Evolutionary conservation across 805 yeast species (phyloP).

Genomic region (Candida vaughaniae): DNA sequence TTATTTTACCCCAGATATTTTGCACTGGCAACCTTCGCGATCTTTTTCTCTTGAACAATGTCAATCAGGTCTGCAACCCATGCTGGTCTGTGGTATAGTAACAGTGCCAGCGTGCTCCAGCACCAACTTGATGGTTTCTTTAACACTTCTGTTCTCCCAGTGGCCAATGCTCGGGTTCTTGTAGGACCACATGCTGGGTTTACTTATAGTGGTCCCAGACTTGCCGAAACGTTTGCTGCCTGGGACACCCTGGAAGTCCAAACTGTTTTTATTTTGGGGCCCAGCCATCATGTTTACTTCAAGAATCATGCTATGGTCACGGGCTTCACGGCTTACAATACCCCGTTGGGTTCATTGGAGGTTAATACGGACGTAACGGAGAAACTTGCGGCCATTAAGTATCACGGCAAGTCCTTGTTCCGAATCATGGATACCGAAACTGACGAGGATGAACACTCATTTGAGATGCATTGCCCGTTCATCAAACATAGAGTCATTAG

Average conservation of each 20-base stretch:
- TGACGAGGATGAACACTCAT: conserved; percentile 87
- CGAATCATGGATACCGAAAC: conserved; percentile 53
- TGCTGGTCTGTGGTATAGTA: conserved; percentile 88
- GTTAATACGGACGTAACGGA: conserved; percentile 56
- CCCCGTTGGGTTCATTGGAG: conserved; percentile 77
- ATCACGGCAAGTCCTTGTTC: conserved; percentile 36
- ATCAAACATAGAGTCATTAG: conserved; percentile 48
- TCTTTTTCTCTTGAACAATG: too few relatives aligned
- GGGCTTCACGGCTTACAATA: conserved; percentile 55
- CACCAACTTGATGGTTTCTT: conserved; percentile 53
- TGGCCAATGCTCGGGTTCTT: conserved; percentile 39
- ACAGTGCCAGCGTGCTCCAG: conserved; percentile 40
- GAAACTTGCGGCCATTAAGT: conserved; percentile 24
- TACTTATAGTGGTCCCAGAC: conserved; percentile 71
- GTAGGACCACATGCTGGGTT: conserved; percentile 83
- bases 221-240: conserved; percentile 73
- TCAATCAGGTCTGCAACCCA: conserved; percentile 67
- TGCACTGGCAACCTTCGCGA: too few relatives aligned
- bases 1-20: too few relatives aligned
- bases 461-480: conserved; percentile 92
- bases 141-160: conserved; percentile 22
- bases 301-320: conserved; percentile 56
- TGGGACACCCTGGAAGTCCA: conserved; percentile 60
- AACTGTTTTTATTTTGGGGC: conserved; percentile 82
- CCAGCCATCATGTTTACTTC: conserved; percentile 88